Evolutionary conservation across 257 asterid species (phyloP).

Genomic region (Solanum pinnatisectum): DNA sequence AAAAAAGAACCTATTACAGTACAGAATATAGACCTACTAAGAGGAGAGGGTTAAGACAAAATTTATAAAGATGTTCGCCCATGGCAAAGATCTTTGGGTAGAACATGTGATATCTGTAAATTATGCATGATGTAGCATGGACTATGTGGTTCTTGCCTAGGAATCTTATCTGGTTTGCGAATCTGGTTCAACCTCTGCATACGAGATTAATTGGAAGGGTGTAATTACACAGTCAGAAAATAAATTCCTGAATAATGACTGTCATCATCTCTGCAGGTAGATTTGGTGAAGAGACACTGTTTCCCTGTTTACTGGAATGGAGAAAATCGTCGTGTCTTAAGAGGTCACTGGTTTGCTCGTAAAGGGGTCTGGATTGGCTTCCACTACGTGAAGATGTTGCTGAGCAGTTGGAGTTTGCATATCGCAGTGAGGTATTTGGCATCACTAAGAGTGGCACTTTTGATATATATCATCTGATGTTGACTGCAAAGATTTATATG

Average conservation of each 20-base stretch:
- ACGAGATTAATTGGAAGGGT: background rate
- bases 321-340: constrained; percentile 76
- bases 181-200: background rate
- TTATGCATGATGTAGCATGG: background rate
- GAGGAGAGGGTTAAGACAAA: background rate
- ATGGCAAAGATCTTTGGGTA: background rate
- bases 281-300: constrained; percentile 79
- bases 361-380: constrained; percentile 97
- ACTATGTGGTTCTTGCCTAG: background rate
- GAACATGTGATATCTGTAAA: background rate
- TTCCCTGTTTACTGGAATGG: constrained; percentile 99
- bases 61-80: background rate
- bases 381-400: constrained; percentile 94
- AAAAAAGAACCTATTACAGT: background rate
- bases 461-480: background rate
- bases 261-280: constrained; percentile 46
- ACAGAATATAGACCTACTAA: background rate
- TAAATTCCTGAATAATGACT: background rate
- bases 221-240: background rate
- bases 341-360: constrained; percentile 99
- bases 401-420: constrained; percentile 96
- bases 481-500: background rate
- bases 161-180: background rate
- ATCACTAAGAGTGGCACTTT: background rate
- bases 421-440: constrained; percentile 42